Conservation (phyloP, 2,329 filamentous ascomycete genomes). For the Hypoxylon sp. region DNA sequence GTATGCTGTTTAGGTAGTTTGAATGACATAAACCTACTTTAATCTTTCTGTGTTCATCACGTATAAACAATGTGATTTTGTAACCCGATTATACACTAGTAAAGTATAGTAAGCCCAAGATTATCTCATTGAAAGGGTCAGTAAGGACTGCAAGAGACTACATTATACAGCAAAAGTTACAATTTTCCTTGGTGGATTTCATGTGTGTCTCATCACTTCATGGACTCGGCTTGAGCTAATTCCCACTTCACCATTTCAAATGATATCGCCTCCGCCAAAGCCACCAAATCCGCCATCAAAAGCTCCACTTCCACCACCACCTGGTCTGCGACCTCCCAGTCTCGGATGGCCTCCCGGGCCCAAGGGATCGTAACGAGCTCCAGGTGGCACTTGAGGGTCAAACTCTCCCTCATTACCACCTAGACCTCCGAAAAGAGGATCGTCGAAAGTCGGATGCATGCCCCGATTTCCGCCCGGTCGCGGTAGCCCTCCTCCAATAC, state of each 20-base stretch:
- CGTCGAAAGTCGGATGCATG: conserved; percentile 97
- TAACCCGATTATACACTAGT: background rate
- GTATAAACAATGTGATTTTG: conserved; percentile 1
- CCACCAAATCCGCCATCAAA: conserved; percentile 57
- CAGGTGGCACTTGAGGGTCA: conserved; percentile 84
- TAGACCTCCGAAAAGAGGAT: conserved; percentile 81
- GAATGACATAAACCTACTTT: background rate
- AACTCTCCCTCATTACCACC: conserved; percentile 65
- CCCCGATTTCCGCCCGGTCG: conserved; percentile 77
- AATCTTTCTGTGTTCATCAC: background rate
- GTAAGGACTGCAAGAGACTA: background rate
- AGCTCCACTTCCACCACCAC: conserved; percentile 57
- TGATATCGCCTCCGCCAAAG: conserved; percentile 52
- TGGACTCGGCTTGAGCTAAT: background rate
- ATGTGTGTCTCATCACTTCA: background rate
- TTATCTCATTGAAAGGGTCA: background rate
- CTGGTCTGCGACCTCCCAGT: conserved; percentile 61
- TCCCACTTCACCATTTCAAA: conserved; percentile 36
- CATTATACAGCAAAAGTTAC: conserved; percentile 34
- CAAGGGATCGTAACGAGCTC: conserved; percentile 91
- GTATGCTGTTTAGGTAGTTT: background rate
- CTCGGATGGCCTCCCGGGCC: conserved; percentile 74
- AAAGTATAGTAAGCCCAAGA: conserved; percentile 12
- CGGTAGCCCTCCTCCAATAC: conserved; percentile 71
- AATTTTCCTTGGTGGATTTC: conserved; percentile 15